phyloP scores from a whole-genome alignment of 768 basidiomycete genomes.

The Pleurotus sapidus region DNA sequence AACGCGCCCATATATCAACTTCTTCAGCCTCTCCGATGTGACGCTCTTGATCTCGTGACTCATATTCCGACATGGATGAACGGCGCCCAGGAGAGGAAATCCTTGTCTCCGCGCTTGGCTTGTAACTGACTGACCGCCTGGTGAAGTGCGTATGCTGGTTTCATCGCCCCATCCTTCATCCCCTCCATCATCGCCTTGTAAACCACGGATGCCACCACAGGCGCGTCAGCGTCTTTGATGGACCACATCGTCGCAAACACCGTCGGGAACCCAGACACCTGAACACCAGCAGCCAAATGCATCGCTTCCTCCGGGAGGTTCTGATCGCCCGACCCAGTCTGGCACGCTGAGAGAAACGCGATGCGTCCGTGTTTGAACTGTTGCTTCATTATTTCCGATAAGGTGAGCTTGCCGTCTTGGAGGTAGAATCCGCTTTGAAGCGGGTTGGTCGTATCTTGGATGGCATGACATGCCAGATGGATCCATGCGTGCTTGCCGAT shows the following conservation, averaged over 20 bases:
- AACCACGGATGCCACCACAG: constrained; percentile 25
- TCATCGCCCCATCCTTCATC: constrained; percentile 8
- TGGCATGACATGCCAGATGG: constrained; percentile 38
- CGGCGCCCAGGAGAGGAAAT: constrained; percentile 19
- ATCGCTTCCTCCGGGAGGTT: constrained; percentile 24
- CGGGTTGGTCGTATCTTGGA: constrained; percentile 24
- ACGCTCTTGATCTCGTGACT: neutral
- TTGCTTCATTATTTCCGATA: constrained; percentile 19
- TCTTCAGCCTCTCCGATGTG: too few relatives aligned
- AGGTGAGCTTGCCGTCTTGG: constrained; percentile 16
- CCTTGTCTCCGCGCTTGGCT: constrained; percentile 8
- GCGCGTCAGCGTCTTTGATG: constrained; percentile 33
- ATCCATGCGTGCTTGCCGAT: constrained; percentile 19
- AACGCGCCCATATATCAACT: too few relatives aligned
- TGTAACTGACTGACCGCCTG: constrained; percentile 17
- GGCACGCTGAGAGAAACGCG: constrained; percentile 45
- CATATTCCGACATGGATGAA: constrained; percentile 21
- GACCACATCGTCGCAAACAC: constrained; percentile 45
- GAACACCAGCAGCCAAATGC: constrained; percentile 41
- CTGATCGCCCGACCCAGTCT: constrained; percentile 34
- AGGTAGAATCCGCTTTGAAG: constrained; percentile 21
- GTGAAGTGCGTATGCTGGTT: constrained; percentile 21
- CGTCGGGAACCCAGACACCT: constrained; percentile 26
- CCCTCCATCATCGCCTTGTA: constrained; percentile 24
- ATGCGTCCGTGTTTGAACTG: constrained; percentile 24